These are phyloP conservation scores for Penicillium sp. DNA, from an alignment of 2,329 filamentous ascomycete species.

Conservation along the genomic window DNA sequence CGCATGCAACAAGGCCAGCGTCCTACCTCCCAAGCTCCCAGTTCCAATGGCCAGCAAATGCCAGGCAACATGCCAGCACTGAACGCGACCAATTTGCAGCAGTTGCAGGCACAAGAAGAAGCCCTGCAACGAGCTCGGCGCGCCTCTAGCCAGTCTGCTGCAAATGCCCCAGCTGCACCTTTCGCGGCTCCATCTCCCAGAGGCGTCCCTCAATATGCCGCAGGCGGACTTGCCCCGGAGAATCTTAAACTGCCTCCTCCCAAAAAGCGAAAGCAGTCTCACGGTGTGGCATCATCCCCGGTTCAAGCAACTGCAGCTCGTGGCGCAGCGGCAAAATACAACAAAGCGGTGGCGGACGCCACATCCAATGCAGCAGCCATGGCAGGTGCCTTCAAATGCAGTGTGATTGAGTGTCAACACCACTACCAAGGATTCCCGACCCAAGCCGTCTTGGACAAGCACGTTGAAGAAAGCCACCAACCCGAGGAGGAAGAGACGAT, in stretches of 20 bases:
- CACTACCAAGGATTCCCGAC: slow-evolving; percentile 55
- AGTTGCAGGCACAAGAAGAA: slow-evolving; percentile 47
- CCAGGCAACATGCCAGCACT: slow-evolving; percentile 35
- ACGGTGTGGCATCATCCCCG: slow-evolving; percentile 33
- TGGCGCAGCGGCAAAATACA: slow-evolving; percentile 31
- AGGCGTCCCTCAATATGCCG: slow-evolving; percentile 55
- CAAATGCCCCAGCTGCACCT: slow-evolving; percentile 49
- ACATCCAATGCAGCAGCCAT: slow-evolving; percentile 40
- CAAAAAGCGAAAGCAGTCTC: slow-evolving; percentile 57
- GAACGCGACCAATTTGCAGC: slow-evolving; percentile 48
- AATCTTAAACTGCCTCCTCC: slow-evolving; percentile 57
- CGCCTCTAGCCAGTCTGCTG: slow-evolving; percentile 38
- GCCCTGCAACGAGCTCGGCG: slow-evolving; percentile 39
- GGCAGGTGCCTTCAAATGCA: slow-evolving; percentile 53
- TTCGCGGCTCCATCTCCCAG: slow-evolving; percentile 55
- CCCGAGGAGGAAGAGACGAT: slow-evolving; percentile 43
- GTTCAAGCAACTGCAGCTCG: slow-evolving; percentile 22
- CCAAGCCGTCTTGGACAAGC: slow-evolving; percentile 54
- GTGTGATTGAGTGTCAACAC: slow-evolving; percentile 51
- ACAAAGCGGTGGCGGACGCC: slow-evolving; percentile 41
- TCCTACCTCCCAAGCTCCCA: slow-evolving; percentile 21
- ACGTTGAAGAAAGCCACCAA: slow-evolving; percentile 54
- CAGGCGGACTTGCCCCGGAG: slow-evolving; percentile 52
- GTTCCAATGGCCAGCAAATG: slow-evolving; percentile 18
- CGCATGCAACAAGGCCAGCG: slow-evolving; percentile 34